Base-by-base conservation (phyloP, 2,329 filamentous ascomycete species). In the Ploettnerulaceae sp. region DNA sequence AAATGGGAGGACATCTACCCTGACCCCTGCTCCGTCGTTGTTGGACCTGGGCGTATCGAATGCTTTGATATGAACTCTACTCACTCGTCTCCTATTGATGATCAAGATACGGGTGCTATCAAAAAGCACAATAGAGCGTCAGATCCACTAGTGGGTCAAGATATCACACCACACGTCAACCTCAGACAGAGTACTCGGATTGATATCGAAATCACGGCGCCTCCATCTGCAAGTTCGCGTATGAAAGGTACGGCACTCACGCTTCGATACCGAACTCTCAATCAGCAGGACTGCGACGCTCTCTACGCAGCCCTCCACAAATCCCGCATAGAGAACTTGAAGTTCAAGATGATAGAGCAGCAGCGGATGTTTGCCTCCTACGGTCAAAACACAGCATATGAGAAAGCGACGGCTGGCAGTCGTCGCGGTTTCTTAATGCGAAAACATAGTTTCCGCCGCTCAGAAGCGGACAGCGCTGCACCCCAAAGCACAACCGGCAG, bases 181-280 rank as follows among this genome's bases (percentile, higher is more conserved):
- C 82, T 97, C 51, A 81, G 91, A 53, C 85, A 91, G 60, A 93
- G 90, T 59, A 98, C 89, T 17, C 87, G 86, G 3, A 79, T 98
- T 24, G 93, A 98, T 64, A 87, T 98, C 44, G 93, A 94, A 55
- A 88, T 98, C 54, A 85, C 89, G 39, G 96, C 91, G 5, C 88
- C 88, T 1, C 85, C 90, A 20, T 85, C 86, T 5, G 64, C 74
- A 25, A 79, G 86, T 52, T 89, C 86, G 4, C 79, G 80, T 57
- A 76, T 95, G 47, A 77, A 74, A 49, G 76, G 69, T 61, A 76
- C 83, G 40, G 83, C 82, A 11, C 41, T 44, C 22, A 75, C 75
- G 24, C 91, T 62, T 20, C 94, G 73, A 34, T 93, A 97, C 76
- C 84, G 93, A 32, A 88, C 88, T 37, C 74, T 83, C 32, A 86